Evolutionary conservation across 1,284 basidiomycete genomes (phyloP).

Genomic region (Ganoderma multipileum): DNA sequence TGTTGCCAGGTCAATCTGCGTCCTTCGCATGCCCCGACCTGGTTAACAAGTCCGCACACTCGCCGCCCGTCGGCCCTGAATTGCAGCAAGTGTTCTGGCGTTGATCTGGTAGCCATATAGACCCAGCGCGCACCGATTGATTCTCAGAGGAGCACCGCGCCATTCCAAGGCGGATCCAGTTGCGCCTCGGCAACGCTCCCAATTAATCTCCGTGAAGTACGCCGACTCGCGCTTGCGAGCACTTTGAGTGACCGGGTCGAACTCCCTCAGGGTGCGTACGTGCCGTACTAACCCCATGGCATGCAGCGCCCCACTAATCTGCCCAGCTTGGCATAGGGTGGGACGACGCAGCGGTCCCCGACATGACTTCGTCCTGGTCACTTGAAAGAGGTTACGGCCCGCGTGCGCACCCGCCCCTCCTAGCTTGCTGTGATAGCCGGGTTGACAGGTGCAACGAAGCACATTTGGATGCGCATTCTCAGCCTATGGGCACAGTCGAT

Average conservation of each 20-base stretch:
- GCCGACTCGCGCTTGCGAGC: slow-evolving; percentile 3
- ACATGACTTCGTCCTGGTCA: not conserved
- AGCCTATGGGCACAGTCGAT: slow-evolving; percentile 17
- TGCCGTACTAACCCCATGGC: slow-evolving; percentile 6
- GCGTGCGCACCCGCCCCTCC: slow-evolving; percentile 1
- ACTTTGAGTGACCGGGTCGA: slow-evolving; percentile 18
- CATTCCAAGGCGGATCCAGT: slow-evolving; percentile 12
- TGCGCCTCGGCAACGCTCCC: slow-evolving; percentile 13
- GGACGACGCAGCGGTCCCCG: not conserved
- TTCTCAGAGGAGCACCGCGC: slow-evolving; percentile 16
- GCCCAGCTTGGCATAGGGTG: not conserved
- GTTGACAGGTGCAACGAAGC: slow-evolving; percentile 18
- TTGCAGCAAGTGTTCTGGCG: slow-evolving; percentile 8
- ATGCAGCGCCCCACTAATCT: not conserved
- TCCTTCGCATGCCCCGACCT: slow-evolving; percentile 8
- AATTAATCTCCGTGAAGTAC: slow-evolving; percentile 25
- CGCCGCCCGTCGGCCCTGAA: slow-evolving; percentile 22
- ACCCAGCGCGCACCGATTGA: slow-evolving; percentile 26
- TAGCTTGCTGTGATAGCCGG: slow-evolving; percentile 27
- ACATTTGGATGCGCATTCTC: slow-evolving; percentile 18
- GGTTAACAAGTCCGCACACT: slow-evolving; percentile 5
- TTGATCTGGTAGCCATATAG: slow-evolving; percentile 8
- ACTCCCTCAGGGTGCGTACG: not conserved
- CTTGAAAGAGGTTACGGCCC: not conserved
- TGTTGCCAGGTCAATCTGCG: slow-evolving; percentile 20